Base-by-base conservation (phyloP, 2,329 filamentous ascomycete genomes). In the Xylaria sp. region DNA sequence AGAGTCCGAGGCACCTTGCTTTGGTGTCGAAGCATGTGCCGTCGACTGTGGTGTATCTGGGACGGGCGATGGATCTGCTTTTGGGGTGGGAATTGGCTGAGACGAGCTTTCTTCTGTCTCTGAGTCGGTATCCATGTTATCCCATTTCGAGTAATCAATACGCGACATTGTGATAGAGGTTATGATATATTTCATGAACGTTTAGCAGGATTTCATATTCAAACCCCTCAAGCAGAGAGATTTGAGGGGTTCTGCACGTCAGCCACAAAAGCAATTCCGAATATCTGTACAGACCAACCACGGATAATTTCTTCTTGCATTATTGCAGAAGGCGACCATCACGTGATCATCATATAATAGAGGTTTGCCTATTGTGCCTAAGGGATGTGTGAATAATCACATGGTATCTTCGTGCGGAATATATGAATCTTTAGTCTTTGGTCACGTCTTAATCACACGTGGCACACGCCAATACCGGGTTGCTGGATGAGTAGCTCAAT, bases 401-500 rank as follows among this genome's bases (percentile, higher is more conserved):
- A 45, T 20, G 23, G 28, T 13, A 52, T 32, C 15, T n/a, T n/a
- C 48, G 32, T 52, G 48, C 18, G 3, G 15, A 3, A 18, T 9
- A 45, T 45, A 23, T 12, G n/a, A 12, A 4, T 45, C 20, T 45
- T 13, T 30, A 28, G 45, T 28, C 7, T 28, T 18, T 28, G 25
- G 15, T 30, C 12, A 48, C 28, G 20, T 48, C 23, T 20, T n/a
- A 18, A n/a, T 23, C 25, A 13, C 46, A 30, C 7, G 46, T 50
- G 39, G 13, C 39, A 48, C 25, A 23, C n/a, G 50, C 39, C 9
- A 25, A n/a, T 25, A 18, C 34, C 45, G 23, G 15, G 45, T 60
- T 34, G 34, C 32, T 60, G 46, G 58, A 34, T 52, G 34, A 60
- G 36, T 32, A 39, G 13, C n/a, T 39, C 4, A 39, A 34, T 46